Evolutionary conservation across 257 asterid species (phyloP).

Genomic region (Fraxinus cuspidata): DNA sequence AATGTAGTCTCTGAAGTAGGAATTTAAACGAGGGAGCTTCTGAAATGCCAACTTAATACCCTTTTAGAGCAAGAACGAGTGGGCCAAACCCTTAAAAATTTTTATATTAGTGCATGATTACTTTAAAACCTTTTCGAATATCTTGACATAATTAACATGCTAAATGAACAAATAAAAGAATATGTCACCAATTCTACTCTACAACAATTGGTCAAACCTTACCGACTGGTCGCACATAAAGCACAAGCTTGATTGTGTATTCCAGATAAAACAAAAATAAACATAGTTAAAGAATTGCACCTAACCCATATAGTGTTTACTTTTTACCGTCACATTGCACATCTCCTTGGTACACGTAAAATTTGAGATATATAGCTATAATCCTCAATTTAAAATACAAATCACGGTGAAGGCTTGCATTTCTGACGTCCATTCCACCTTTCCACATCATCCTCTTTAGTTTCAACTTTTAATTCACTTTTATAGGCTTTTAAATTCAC

Average conservation of each 20-base stretch:
- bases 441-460: neutral
- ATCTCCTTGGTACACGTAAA: neutral
- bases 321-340: neutral
- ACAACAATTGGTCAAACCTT: neutral
- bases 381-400: neutral
- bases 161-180: neutral
- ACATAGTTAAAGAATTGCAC: neutral
- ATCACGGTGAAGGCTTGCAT: neutral
- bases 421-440: neutral
- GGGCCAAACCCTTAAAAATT: neutral
- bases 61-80: neutral
- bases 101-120: neutral
- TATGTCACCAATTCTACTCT: neutral
- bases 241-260: neutral
- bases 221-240: neutral
- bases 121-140: neutral
- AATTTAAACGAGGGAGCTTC: neutral
- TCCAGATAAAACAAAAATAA: neutral
- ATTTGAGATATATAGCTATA: neutral
- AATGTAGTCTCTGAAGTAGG: neutral
- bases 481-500: neutral
- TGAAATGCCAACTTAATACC: neutral
- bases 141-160: neutral
- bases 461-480: neutral
- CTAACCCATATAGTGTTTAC: neutral